Base-by-base conservation (phyloP, 805 yeast species). In the Yueomyces sinensis region DNA sequence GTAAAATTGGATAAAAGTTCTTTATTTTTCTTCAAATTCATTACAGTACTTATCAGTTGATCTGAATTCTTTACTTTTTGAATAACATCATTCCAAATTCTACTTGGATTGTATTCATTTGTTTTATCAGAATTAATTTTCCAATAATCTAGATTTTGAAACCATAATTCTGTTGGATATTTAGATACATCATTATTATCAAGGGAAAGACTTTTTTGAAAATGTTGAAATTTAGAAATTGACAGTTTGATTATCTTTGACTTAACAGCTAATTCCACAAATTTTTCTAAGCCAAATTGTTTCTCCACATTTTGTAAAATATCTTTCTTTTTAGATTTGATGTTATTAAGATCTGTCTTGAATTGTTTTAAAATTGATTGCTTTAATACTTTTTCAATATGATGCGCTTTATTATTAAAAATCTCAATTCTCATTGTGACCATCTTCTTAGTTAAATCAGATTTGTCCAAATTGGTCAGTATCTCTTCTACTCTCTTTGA, bases 21-120 rank as follows among this genome's bases (percentile, higher is more conserved):
- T 41, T 73, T 63, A n/a, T 66, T 61, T 29, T 67, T 60, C 27
- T 63, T 63, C 41, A 68, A 52, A 35, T 63, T 62, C 35, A 75
- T 53, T 31, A 64, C 46, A 36, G 61, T 64, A 46, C 76, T 73
- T 27, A 46, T 34, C 9, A 53, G 33, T 28, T 48, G 47, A 17
- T 45, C 50, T 9, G 48, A 50, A 13, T 44, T 43, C 5, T 46
- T 45, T 17, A 40, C 43, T 23, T 45, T 45, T 31, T 44, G 27
- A 2, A 55, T 42, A 11, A 50, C 44, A 9, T 55, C 53, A 34
- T 56, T 61, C 53, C 64, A 73, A 24, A 59, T 55, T 29, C 65
- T 58, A 2, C 65, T 54, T 14, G 82, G 79, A 43, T 74, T 69
- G 14, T 44, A 44, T 32, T 53, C 29, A 34, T 53, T 25, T 4